These are phyloP conservation scores for Carpinus fangiana DNA, from an alignment of 306 rosid species.

Conservation along the genomic window DNA sequence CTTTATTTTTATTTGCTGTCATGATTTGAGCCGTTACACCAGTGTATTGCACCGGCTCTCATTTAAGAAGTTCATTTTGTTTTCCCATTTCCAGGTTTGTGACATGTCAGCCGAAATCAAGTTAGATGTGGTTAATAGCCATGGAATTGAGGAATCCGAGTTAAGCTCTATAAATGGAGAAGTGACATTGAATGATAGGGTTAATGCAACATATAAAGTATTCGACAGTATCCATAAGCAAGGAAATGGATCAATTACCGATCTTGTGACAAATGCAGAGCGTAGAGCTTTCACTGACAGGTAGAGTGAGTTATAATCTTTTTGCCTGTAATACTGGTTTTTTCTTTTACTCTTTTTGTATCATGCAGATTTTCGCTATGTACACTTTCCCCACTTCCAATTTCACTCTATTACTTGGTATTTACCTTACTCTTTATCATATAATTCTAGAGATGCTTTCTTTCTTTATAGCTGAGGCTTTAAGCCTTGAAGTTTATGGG, in stretches of 20 bases:
- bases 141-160: constrained; percentile 49
- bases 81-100: constrained; percentile 34
- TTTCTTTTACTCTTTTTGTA: not conserved
- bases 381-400: constrained; percentile 8
- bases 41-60: not conserved
- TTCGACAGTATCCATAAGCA: constrained; percentile 37
- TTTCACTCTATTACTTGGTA: not conserved
- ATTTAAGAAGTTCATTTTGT: not conserved
- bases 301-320: constrained; percentile 30
- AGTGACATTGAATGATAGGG: constrained; percentile 23
- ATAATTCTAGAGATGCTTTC: not conserved
- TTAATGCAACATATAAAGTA: constrained; percentile 25
- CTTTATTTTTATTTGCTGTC: too few relatives aligned
- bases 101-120: constrained; percentile 63
- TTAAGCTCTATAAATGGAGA: constrained; percentile 32
- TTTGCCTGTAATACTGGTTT: not conserved
- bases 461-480: not conserved
- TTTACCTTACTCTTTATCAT: constrained; percentile 3
- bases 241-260: constrained; percentile 39
- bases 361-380: not conserved
- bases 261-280: constrained; percentile 41
- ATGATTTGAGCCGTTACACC: too few relatives aligned
- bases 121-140: constrained; percentile 41
- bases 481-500: not conserved
- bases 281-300: constrained; percentile 65